Conservation (phyloP, 1,284 basidiomycete genomes). For the Cystobasidium sp. region DNA sequence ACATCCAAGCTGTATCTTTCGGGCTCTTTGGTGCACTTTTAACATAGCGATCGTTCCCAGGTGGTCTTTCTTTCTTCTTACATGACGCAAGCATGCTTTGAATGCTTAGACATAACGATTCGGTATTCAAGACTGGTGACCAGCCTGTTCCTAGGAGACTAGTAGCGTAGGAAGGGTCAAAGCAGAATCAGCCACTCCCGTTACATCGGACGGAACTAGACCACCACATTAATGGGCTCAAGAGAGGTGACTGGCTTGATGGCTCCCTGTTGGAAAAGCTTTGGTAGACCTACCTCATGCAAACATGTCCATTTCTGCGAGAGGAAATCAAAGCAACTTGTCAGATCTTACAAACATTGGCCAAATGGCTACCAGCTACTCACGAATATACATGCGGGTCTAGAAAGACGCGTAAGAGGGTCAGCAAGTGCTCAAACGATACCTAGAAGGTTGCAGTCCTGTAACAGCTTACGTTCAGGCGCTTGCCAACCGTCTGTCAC, state of each 20-base stretch:
- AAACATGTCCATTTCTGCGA: slow-evolving; percentile 54
- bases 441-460: slow-evolving; percentile 47
- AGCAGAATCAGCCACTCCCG: too few relatives aligned
- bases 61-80: slow-evolving; percentile 53
- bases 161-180: not conserved
- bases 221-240: too few relatives aligned
- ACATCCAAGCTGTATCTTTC: slow-evolving; percentile 51
- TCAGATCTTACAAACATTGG: not conserved
- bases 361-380: not conserved
- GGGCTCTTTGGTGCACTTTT: slow-evolving; percentile 52
- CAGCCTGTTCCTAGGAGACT: slow-evolving; percentile 54
- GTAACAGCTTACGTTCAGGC: slow-evolving; percentile 49
- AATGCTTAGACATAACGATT: slow-evolving; percentile 53
- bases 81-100: slow-evolving; percentile 56
- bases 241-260: not conserved
- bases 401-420: not conserved
- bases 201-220: too few relatives aligned
- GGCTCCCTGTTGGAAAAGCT: not conserved
- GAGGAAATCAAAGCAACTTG: not conserved
- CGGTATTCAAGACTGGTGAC: slow-evolving; percentile 54
- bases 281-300: slow-evolving; percentile 42
- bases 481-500: slow-evolving; percentile 52
- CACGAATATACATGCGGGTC: slow-evolving; percentile 43
- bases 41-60: slow-evolving; percentile 54
- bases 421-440: not conserved